Evolutionary conservation across 345 rosid genomes (phyloP), one percentile per base, ranked within the genome.

Genomic region (Cardamine chenopodiifolia): DNA sequence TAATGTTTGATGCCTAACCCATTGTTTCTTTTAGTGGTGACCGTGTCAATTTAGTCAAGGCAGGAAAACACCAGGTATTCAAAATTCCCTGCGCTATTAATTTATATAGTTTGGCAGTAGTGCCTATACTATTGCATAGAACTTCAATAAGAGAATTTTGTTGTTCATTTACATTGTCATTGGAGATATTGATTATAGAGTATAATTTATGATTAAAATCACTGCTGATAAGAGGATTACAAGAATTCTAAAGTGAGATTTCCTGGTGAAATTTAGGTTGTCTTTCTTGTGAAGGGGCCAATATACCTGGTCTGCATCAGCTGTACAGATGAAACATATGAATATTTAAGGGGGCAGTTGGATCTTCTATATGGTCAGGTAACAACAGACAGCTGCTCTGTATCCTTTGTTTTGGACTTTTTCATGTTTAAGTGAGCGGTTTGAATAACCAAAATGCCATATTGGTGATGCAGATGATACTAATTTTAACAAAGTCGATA

Each of bases 301-400:
- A 89, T 96, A 74, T 96, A 96, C 81, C 81, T 92, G 66, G 99
- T 92, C 45, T 92, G 99, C 86, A 96, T 96, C 83, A 88, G 96
- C 84, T 90, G 96, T 84, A 90, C 99, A 13, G 96, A 90, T 77
- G 98, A 96, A 79, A 91, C 98, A 28, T 90, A 89, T 78, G 97
- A 90, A 65, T 89, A 90, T 34, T 82, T 96, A 62, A 88, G 77
- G 81, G 96, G 88, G 50, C 97, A 96, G 73, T 70, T 96, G 79
- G 97, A 96, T 81, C 98, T 96, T 89, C 76, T 92, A 23, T 96
- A 96, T 78, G 93, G 96, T 79, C 99, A 96, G 98, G 98, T 96
- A 85, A 82, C 63, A 53, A 17, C 35, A 34, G 34, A 48, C 58
- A 57, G 7, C 68, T 37, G 17, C 58, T 65, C 54, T 31, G 20